These are phyloP conservation scores for Viola odorata DNA, from an alignment of 345 rosid genomes.

Conservation along the genomic window DNA sequence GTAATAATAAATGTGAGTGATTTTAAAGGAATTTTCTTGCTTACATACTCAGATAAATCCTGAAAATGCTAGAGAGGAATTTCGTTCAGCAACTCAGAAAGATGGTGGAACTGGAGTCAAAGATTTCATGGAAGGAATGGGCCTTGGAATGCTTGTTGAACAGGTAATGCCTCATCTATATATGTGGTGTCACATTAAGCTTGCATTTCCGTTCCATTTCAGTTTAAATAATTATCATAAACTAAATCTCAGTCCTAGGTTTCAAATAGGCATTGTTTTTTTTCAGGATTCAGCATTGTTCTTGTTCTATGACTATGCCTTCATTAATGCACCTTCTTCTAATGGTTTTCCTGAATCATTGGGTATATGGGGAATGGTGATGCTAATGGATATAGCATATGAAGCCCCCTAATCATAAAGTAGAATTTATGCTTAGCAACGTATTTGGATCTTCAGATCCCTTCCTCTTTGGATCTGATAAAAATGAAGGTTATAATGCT, in stretches of 20 bases:
- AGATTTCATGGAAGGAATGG: slow-evolving; percentile 98
- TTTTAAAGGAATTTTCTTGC: not conserved
- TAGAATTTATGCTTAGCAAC: not conserved
- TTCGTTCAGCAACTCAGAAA: slow-evolving; percentile 57
- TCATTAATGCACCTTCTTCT: not conserved
- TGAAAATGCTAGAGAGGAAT: slow-evolving; percentile 94
- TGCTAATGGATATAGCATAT: not conserved
- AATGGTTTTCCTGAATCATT: not conserved
- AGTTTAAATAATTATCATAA: no score
- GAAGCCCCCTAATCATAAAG: not conserved
- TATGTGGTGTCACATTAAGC: not conserved
- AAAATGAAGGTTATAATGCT: not conserved
- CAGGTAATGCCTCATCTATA: slow-evolving; percentile 48
- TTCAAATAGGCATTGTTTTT: not conserved
- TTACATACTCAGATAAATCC: slow-evolving; percentile 70
- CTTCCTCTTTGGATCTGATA: not conserved
- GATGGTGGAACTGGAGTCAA: slow-evolving; percentile 81
- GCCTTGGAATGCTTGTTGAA: slow-evolving; percentile 86
- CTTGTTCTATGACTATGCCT: not conserved
- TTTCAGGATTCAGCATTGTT: not conserved
- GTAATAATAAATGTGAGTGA: no score
- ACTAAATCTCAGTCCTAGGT: not conserved
- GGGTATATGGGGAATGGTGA: not conserved
- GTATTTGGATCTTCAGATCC: not conserved
- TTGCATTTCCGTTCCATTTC: slow-evolving; percentile 1